These are phyloP conservation scores for Aspergillus ustus DNA, from an alignment of 2,329 filamentous ascomycete species.

Conservation along the genomic window DNA sequence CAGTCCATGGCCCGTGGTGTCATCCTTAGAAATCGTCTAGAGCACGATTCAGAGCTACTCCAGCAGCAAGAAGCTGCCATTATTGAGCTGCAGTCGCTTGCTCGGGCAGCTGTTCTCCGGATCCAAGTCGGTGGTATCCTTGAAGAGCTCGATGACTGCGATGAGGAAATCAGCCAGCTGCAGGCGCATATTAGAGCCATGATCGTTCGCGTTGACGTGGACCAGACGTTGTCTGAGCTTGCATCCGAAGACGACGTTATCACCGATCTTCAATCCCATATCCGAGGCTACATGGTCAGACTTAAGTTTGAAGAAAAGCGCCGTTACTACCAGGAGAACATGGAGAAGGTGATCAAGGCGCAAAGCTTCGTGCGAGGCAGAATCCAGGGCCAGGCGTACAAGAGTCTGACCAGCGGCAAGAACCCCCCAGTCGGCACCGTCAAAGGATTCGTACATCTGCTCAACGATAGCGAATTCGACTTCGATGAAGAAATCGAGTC, in stretches of 20 bases:
- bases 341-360: conserved; percentile 98
- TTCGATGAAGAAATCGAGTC: conserved; percentile 99
- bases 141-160: conserved; percentile 70
- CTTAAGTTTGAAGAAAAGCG: conserved; percentile 80
- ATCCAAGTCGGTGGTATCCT: conserved; percentile 59
- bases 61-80: conserved; percentile 37
- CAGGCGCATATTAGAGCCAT: conserved; percentile 81
- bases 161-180: conserved; percentile 68
- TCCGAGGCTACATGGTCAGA: conserved; percentile 75
- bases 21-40: conserved; percentile 38
- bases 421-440: conserved; percentile 96
- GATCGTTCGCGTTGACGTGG: conserved; percentile 74
- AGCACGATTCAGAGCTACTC: conserved; percentile 36
- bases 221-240: conserved; percentile 73
- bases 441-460: conserved; percentile 95
- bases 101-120: conserved; percentile 46
- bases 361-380: conserved; percentile 95
- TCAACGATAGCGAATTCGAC: conserved; percentile 98
- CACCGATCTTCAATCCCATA: conserved; percentile 73
- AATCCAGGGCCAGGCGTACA: conserved; percentile 96
- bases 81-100: conserved; percentile 44
- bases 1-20: conserved; percentile 58
- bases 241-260: conserved; percentile 82
- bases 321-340: conserved; percentile 90
- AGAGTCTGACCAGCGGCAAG: conserved; percentile 92